Conservation (phyloP, 202 grass and related monocot species). For the Sporobolus alterniflorus region DNA sequence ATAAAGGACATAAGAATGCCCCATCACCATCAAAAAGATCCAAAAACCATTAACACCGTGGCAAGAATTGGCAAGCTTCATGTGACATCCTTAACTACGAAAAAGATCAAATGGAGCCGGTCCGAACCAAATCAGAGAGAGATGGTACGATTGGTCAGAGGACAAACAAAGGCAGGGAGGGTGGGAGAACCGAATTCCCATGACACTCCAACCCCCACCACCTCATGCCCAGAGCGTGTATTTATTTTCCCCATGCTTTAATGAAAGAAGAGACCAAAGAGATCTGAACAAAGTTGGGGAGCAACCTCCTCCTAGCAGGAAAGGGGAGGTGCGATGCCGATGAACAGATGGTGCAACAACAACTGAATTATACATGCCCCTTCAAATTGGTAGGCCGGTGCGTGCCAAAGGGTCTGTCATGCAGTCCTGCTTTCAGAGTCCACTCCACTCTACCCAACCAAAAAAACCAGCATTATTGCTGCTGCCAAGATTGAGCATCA, state of each 20-base stretch:
- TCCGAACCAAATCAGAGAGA: conserved; percentile 32
- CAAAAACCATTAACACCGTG: conserved; percentile 37
- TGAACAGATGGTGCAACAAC: conserved; percentile 42
- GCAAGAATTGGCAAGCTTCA: conserved; percentile 42
- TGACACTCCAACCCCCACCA: conserved; percentile 51
- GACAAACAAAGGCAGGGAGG: conserved; percentile 28
- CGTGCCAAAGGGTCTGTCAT: conserved; percentile 43
- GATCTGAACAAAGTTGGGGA: conserved; percentile 65
- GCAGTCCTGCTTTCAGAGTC: conserved; percentile 37
- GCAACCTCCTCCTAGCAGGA: conserved; percentile 40
- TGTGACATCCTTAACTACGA: conserved; percentile 54
- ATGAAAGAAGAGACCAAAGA: conserved; percentile 68
- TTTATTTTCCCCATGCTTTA: conserved; percentile 64
- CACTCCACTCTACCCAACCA: conserved; percentile 45
- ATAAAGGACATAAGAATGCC: conserved; percentile 27
- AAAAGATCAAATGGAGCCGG: conserved; percentile 38
- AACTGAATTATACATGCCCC: conserved; percentile 22
- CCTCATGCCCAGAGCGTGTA: conserved; percentile 31
- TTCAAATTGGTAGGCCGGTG: conserved; percentile 49
- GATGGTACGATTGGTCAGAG: conserved; percentile 39
- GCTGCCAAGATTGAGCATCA: conserved; percentile 1
- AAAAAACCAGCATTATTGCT: conserved; percentile 36
- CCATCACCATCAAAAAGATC: conserved; percentile 34
- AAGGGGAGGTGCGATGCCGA: conserved; percentile 40
- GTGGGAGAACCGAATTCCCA: conserved; percentile 47